Conservation (phyloP, 805 yeast species). For the Wickerhamiella occidentalis region DNA sequence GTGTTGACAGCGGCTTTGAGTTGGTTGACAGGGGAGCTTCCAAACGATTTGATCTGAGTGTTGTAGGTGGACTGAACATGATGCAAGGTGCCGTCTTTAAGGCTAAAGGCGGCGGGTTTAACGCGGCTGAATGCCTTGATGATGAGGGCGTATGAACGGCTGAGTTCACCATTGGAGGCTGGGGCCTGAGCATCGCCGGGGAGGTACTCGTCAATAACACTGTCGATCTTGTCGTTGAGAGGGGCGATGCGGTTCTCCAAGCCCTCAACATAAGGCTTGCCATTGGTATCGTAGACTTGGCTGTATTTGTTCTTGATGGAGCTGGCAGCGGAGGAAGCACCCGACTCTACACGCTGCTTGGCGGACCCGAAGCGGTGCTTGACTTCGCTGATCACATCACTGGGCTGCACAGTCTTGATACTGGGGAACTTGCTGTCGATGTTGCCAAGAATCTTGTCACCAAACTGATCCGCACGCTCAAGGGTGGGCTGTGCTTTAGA, state of each 20-base stretch:
- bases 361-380: slow-evolving; percentile 30
- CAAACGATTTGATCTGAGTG: slow-evolving; percentile 13
- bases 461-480: slow-evolving; percentile 37
- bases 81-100: slow-evolving; percentile 8
- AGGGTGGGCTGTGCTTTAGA: slow-evolving; percentile 25
- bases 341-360: slow-evolving; percentile 25
- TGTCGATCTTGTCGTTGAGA: slow-evolving; percentile 42
- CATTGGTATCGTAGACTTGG: slow-evolving; percentile 43
- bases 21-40: neutral
- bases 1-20: slow-evolving; percentile 8
- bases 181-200: slow-evolving; percentile 29
- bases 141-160: slow-evolving; percentile 16
- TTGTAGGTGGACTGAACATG: slow-evolving; percentile 13
- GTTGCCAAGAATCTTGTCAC: slow-evolving; percentile 43
- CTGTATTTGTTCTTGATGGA: slow-evolving; percentile 40
- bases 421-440: slow-evolving; percentile 52
- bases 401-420: slow-evolving; percentile 47
- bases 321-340: slow-evolving; percentile 29
- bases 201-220: slow-evolving; percentile 33
- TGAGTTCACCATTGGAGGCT: slow-evolving; percentile 11
- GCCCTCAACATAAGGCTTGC: slow-evolving; percentile 48
- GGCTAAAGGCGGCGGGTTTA: slow-evolving; percentile 15
- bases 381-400: slow-evolving; percentile 35
- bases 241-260: slow-evolving; percentile 55
- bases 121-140: slow-evolving; percentile 17